Evolutionary conservation across 1,284 basidiomycete genomes (phyloP), one percentile per base, ranked within the genome.

Genomic region (Phaffia rhodozyma): DNA sequence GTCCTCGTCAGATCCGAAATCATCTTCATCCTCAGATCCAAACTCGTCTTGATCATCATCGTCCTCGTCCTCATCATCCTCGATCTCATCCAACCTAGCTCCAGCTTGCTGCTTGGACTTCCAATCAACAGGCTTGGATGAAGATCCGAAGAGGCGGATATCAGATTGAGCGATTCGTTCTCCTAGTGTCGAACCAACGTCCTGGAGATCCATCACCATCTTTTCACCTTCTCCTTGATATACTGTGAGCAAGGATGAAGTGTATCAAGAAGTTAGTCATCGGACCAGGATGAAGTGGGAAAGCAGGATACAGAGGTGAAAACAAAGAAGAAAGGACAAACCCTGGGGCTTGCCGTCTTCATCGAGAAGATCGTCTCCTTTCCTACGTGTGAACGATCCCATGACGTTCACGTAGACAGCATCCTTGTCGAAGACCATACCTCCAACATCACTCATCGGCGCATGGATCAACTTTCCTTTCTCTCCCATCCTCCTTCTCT

Each of bases 321-420:
- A 23, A 48, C n/a, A 49, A 21, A 16, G 4, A 9, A 20, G 25
- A 38, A 48, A 6, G 51, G 63, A 65, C 55, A 21, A 11, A 65
- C 63, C 58, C 20, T 61, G 43, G 38, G 69, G 63, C 81, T 60
- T 69, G 85, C 85, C 79, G 66, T 84, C 82, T 16, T 75, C 75
- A 65, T 82, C 84, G 58, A 69, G 73, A 43, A 71, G 75, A 63
- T 75, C 74, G 63, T 75, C 76, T 58, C 75, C 75, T 52, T 75
- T 75, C 56, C 76, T 74, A 64, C 86, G 81, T 5, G 89, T 86
- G 71, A 98, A 98, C 72, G 82, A 92, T 1, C 96, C 96, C 3
- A 91, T 89, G 3, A 97, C 93, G 72, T 97, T 97, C 70, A 99
- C 88, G 80, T 91, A 99, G 1, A 98, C 93, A 0, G 93, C 91